These are phyloP conservation scores for Trichocladium antarcticum DNA, from an alignment of 495 filamentous ascomycete genomes.

Conservation along the genomic window DNA sequence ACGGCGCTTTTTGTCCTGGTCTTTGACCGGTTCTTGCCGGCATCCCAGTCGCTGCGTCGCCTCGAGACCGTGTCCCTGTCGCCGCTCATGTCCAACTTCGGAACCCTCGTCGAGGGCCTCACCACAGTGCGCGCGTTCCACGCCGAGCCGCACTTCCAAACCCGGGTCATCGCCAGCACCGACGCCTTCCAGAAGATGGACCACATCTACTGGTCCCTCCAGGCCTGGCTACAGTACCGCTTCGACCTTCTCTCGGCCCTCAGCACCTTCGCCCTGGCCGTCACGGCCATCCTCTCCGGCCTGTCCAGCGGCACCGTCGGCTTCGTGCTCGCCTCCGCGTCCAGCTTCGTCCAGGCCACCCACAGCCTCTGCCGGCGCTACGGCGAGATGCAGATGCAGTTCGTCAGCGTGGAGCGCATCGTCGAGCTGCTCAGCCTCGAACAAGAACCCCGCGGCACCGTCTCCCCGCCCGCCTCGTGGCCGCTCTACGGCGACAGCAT, in stretches of 20 bases:
- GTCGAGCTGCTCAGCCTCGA: slow-evolving; percentile 66
- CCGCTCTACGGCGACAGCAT: slow-evolving; percentile 58
- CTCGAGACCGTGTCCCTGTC: slow-evolving; percentile 77
- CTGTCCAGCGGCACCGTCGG: slow-evolving; percentile 63
- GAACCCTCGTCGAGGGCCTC: slow-evolving; percentile 64
- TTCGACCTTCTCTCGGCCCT: slow-evolving; percentile 59
- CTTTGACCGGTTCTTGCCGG: slow-evolving; percentile 64
- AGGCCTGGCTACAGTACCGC: slow-evolving; percentile 69
- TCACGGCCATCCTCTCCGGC: slow-evolving; percentile 56
- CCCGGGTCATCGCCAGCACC: slow-evolving; percentile 59
- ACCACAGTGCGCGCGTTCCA: slow-evolving; percentile 69
- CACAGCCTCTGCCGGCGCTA: slow-evolving; percentile 64
- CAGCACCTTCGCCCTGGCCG: slow-evolving; percentile 60
- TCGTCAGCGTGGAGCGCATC: slow-evolving; percentile 75
- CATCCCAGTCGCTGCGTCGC: slow-evolving; percentile 68
- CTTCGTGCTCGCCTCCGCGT: slow-evolving; percentile 57
- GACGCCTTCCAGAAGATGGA: slow-evolving; percentile 87
- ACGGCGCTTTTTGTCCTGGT: slow-evolving; percentile 52
- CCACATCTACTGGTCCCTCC: slow-evolving; percentile 82
- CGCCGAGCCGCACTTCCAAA: slow-evolving; percentile 63
- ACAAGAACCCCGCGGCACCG: slow-evolving; percentile 53
- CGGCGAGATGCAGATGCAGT: slow-evolving; percentile 78
- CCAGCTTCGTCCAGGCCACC: slow-evolving; percentile 54
- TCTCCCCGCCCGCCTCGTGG: slow-evolving; percentile 64
- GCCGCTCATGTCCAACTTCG: slow-evolving; percentile 77